A percentile compares a stretch with the other conserved stretches of the same genome.
Evolutionary conservation across 179 eudicot genomes (phyloP).

Genomic region (Spinacia oleracea): DNA sequence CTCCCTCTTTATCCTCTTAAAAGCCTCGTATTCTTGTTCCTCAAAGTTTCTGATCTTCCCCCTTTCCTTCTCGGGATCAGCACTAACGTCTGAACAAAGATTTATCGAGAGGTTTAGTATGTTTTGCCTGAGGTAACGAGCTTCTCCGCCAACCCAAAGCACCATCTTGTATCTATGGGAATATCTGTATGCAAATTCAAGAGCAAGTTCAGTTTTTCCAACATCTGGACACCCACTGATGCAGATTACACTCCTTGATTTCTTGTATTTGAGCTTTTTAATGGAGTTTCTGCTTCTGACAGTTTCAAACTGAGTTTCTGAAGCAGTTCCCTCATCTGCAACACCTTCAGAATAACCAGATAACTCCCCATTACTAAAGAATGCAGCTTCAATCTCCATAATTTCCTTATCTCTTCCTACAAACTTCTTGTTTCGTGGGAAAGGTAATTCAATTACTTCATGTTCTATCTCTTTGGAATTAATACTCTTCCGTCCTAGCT

Average conservation of each 20-base stretch:
- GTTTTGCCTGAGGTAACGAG: conserved; percentile 71
- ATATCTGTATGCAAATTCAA: conserved; percentile 71
- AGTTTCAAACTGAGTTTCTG: conserved; percentile 66
- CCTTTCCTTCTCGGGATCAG: conserved; percentile 82
- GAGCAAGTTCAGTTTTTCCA: conserved; percentile 83
- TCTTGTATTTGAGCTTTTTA: conserved; percentile 66
- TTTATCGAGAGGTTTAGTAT: conserved; percentile 59
- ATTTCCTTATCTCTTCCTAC: conserved; percentile 76
- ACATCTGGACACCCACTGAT: conserved; percentile 63
- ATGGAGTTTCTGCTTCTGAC: conserved; percentile 48
- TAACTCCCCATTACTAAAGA: conserved; percentile 57
- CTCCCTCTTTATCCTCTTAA: conserved; percentile 81
- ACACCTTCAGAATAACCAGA: conserved; percentile 61
- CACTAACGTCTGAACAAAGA: conserved; percentile 72
- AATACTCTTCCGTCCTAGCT: conserved; percentile 76
- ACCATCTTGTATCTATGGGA: conserved; percentile 82
- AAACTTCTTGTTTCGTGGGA: conserved; percentile 57
- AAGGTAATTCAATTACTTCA: conserved; percentile 50
- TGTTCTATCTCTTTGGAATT: conserved; percentile 48
- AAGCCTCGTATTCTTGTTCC: conserved; percentile 85
- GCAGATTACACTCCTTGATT: conserved; percentile 65
- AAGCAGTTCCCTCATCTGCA: conserved; percentile 62
- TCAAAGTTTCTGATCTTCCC: conserved; percentile 83
- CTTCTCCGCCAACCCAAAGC: conserved; percentile 84
- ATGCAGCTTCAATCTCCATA: conserved; percentile 58